Percentiles rank a stretch among this genome's conserved stretches.
Evolutionary conservation across 1,284 basidiomycete genomes (phyloP).

Genomic region (Ceratobasidium sp.): DNA sequence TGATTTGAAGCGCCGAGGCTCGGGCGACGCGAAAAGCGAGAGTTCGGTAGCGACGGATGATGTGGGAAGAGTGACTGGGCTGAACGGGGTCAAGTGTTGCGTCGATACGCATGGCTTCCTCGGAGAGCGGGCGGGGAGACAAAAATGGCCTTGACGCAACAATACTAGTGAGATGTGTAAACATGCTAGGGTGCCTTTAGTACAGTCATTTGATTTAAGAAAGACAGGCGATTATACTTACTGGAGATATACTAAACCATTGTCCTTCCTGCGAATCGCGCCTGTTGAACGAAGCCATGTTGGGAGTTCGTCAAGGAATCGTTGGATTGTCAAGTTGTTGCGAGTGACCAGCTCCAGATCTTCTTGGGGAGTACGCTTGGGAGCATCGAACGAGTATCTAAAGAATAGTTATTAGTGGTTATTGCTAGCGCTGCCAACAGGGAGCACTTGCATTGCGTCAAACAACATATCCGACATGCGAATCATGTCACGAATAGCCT

Average conservation of each 20-base stretch:
- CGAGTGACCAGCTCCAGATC: slow-evolving; percentile 27
- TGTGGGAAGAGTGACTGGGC: slow-evolving; percentile 18
- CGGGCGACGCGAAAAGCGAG: slow-evolving; percentile 37
- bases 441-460: slow-evolving; percentile 17
- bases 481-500: slow-evolving; percentile 29
- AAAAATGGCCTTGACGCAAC: slow-evolving; percentile 24
- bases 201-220: neutral
- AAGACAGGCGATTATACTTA: neutral
- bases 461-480: slow-evolving; percentile 20
- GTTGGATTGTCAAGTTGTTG: slow-evolving; percentile 30
- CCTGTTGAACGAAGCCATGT: slow-evolving; percentile 31
- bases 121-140: slow-evolving; percentile 3
- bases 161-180: slow-evolving; percentile 27
- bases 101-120: slow-evolving; percentile 6
- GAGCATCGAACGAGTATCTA: slow-evolving; percentile 33
- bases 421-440: neutral
- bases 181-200: neutral
- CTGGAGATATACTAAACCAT: slow-evolving; percentile 35
- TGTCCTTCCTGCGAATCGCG: slow-evolving; percentile 28
- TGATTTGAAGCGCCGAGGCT: slow-evolving; percentile 30
- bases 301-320: slow-evolving; percentile 34
- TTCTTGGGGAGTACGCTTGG: slow-evolving; percentile 20
- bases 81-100: neutral
- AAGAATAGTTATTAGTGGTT: neutral
- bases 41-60: slow-evolving; percentile 33